Percentiles rank a stretch among this genome's conserved stretches.
phyloP scores from a whole-genome alignment of 306 rosid species.

The Cicer cuneatum region DNA sequence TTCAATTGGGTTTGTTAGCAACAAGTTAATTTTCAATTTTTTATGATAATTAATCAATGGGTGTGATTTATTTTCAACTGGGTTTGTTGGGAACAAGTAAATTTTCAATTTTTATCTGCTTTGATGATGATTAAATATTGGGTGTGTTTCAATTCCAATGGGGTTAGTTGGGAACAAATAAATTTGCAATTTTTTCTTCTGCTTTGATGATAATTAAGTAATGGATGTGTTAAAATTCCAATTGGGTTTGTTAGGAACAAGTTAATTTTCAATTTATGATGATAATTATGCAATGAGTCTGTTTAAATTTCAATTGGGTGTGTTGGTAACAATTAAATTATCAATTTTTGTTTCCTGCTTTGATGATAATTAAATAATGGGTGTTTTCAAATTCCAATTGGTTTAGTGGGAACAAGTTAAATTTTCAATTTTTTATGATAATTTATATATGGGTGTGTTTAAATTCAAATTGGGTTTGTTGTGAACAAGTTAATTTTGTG shows the following conservation, averaged over 20 bases:
- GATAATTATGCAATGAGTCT: background rate
- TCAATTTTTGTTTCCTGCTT: background rate
- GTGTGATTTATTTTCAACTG: background rate
- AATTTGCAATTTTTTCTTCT: background rate
- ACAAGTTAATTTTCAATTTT: background rate
- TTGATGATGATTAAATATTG: no score
- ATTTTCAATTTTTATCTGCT: no score
- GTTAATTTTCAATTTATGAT: background rate
- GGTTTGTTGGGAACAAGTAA: background rate
- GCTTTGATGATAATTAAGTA: background rate
- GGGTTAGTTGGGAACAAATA: background rate
- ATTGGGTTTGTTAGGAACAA: background rate
- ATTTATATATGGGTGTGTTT: background rate
- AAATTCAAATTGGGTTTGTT: constrained; percentile 26
- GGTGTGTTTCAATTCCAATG: background rate
- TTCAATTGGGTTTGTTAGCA: background rate
- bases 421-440: background rate
- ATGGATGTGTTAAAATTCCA: background rate
- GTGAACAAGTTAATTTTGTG: background rate
- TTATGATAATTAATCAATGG: background rate
- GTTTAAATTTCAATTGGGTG: background rate
- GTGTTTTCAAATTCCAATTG: no score
- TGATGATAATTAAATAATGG: background rate
- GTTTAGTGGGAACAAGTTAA: background rate
- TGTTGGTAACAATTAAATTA: background rate